Evolutionary conservation across 1,284 basidiomycete species (phyloP).

Genomic region (Chiua sp.): DNA sequence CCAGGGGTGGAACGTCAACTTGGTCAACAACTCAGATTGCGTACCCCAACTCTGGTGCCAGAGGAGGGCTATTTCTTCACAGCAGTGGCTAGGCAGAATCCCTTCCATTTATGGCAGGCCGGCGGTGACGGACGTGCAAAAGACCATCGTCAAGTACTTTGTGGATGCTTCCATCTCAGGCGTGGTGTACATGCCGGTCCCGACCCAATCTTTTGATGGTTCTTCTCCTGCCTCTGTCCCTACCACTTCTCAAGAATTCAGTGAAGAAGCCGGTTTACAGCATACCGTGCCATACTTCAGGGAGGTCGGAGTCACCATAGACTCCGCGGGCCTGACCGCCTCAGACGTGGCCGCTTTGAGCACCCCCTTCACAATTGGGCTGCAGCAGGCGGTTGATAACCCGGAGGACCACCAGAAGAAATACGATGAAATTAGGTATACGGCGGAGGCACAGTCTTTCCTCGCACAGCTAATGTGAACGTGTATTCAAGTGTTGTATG

Average conservation of each 20-base stretch:
- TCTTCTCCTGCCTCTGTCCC: not conserved
- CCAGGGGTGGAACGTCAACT: constrained; percentile 19
- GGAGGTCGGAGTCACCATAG: not conserved
- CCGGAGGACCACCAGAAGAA: not conserved
- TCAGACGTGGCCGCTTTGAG: not conserved
- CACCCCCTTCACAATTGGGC: not conserved
- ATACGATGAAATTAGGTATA: not conserved
- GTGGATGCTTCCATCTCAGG: not conserved
- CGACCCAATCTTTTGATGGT: constrained; percentile 6
- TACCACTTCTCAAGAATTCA: not conserved
- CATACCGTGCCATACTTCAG: constrained; percentile 3
- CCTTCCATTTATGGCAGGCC: constrained; percentile 3
- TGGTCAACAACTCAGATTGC: constrained; percentile 14
- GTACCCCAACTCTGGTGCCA: constrained; percentile 14
- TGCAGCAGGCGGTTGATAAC: not conserved
- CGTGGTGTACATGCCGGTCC: constrained; percentile 9
- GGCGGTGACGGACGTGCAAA: not conserved
- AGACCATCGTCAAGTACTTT: not conserved
- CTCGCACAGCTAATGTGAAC: not conserved
- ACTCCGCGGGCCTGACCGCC: not conserved
- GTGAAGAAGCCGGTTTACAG: not conserved
- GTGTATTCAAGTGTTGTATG: not conserved
- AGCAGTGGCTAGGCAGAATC: constrained; percentile 1
- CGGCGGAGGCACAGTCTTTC: not conserved
- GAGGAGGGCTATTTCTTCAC: not conserved